Evolutionary conservation across 2,329 filamentous ascomycete genomes (phyloP).

Genomic region (Parascedosporium putredinis): DNA sequence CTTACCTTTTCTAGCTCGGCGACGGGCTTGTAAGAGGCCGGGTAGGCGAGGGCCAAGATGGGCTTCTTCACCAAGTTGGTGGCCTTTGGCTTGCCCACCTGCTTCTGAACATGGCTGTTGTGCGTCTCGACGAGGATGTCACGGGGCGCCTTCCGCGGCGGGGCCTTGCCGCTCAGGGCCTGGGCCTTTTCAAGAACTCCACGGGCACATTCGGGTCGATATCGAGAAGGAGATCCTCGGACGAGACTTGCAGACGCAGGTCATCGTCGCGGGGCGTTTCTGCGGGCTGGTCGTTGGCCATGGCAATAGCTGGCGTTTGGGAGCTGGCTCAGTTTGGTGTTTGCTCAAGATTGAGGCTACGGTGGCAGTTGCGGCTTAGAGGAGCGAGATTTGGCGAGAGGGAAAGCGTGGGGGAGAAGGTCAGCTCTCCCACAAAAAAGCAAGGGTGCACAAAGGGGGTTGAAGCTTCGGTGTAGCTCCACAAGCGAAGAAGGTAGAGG

Average conservation of each 20-base stretch:
- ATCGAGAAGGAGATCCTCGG: constrained; percentile 14
- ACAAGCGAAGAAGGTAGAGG: too few species aligned
- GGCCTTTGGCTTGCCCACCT: constrained; percentile 8
- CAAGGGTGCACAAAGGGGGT: too few species aligned
- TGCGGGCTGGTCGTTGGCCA: constrained; percentile 5
- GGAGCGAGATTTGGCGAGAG: neutral
- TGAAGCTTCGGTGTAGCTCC: too few species aligned
- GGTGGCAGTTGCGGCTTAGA: too few species aligned
- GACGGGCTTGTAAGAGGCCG: constrained; percentile 12
- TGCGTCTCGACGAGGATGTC: constrained; percentile 13
- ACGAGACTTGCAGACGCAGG: constrained; percentile 12
- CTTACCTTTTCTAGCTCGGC: constrained; percentile 10
- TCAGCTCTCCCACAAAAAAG: neutral
- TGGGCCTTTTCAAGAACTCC: constrained; percentile 14
- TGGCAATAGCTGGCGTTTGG: neutral
- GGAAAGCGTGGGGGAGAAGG: neutral
- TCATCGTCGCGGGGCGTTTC: constrained; percentile 8
- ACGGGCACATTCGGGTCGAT: constrained; percentile 15
- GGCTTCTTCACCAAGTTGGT: constrained; percentile 17
- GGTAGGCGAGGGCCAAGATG: constrained; percentile 15
- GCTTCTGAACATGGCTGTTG: constrained; percentile 12
- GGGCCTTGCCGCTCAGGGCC: constrained; percentile 14
- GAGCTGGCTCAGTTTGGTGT: too few species aligned
- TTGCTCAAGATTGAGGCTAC: too few species aligned
- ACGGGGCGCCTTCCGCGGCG: constrained; percentile 8